Base-by-base conservation (phyloP, 768 basidiomycete genomes). In the Erythrobasidium yunnanense region DNA sequence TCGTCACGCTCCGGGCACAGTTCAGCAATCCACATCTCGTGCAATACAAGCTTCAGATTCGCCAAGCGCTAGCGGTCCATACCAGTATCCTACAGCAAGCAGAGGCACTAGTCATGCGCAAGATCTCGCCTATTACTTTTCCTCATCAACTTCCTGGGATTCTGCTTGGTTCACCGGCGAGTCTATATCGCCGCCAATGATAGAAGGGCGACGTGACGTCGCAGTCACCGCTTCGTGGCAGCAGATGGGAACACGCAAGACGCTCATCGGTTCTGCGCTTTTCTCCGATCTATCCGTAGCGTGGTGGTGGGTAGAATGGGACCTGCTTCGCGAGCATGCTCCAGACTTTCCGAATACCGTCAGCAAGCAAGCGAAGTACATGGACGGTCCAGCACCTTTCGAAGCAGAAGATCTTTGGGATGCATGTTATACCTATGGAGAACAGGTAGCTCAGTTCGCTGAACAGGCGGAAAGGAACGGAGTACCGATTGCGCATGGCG, bases 211-310 rank as follows among this genome's bases (percentile, higher is more conserved):
- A 23, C 27, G 27, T 11, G 68, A 69, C 46, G 55, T 69, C 29
- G 53, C 54, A 50, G 66, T 51, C 53, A 67, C 62, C 2, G 22
- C 20, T 29, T 67, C 72, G 34, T 53, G 56, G 62, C 57, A 32
- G 29, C 30, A 50, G 7, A 5, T 20, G n/a, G 65, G 67, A 7
- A 60, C 27, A 42, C 53, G 52, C 46, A 54, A 68, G 69, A 78
- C 77, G 0, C 68, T 77, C 20, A 71, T 70, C 50, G 76, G 77
- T 45, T 79, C 79, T 6, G 74, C 78, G 6, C 69, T 81, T 49
- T 82, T 81, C 74, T 74, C 77, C 4, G 82, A 83, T 68, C 77
- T 82, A 57, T 81, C 80, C 71, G 70, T 81, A 20, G 80, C 78
- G 73, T 82, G 80, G 80, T 80, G 78, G 69, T 74, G 73, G 47